Percentiles rank a stretch among this genome's conserved stretches.
Conservation (phyloP, 2,329 filamentous ascomycete species). For the Mariannaea elegans region DNA sequence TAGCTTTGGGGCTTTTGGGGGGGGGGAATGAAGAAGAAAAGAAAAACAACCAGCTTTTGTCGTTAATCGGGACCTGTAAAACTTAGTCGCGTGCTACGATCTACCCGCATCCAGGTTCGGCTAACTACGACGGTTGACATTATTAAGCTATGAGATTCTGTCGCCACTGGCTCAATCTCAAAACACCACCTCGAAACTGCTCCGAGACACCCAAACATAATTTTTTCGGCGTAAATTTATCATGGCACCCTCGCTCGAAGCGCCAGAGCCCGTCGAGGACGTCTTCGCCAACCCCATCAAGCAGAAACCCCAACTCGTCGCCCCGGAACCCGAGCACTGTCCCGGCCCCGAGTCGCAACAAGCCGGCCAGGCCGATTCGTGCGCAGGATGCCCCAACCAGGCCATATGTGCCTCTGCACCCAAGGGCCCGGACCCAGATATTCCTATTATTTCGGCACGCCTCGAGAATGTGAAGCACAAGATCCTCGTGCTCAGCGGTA, state of each 20-base stretch:
- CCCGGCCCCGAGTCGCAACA: slow-evolving; percentile 85
- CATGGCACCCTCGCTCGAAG: slow-evolving; percentile 87
- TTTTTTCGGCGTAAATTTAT: slow-evolving; percentile 20
- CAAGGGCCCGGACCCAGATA: slow-evolving; percentile 95
- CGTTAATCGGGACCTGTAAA: too few species aligned
- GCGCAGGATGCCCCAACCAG: slow-evolving; percentile 95
- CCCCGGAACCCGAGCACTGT: slow-evolving; percentile 96
- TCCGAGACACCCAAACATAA: not conserved
- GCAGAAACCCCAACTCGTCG: slow-evolving; percentile 83
- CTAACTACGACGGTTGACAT: not conserved
- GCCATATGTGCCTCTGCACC: slow-evolving; percentile 92
- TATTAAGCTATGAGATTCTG: slow-evolving; percentile 33
- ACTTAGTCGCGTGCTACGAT: not conserved
- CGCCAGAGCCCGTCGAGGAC: slow-evolving; percentile 71
- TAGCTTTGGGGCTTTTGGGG: too few species aligned
- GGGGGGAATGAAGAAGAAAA: too few species aligned
- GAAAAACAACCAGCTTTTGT: too few species aligned
- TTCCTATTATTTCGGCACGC: slow-evolving; percentile 85
- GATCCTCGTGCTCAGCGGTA: slow-evolving; percentile 90
- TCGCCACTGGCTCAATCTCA: slow-evolving; percentile 28
- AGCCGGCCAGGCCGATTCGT: slow-evolving; percentile 79
- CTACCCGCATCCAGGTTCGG: not conserved
- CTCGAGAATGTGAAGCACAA: slow-evolving; percentile 88
- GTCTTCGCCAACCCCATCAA: slow-evolving; percentile 81
- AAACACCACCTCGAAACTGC: slow-evolving; percentile 1